Base-by-base conservation (phyloP, 495 filamentous ascomycete genomes). In the Penicillium maclennaniae region DNA sequence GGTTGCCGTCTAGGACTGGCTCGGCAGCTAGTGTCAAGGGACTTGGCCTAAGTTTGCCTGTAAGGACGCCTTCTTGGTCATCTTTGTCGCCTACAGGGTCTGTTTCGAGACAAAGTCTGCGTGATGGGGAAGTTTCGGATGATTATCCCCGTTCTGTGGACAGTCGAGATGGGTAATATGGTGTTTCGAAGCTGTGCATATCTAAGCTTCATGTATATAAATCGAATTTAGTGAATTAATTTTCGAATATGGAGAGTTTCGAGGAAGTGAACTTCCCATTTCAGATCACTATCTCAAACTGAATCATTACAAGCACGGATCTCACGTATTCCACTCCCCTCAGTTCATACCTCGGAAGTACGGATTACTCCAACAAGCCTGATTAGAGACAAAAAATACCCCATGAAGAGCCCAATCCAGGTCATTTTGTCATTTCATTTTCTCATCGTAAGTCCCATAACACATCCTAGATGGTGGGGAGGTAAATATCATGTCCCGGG, bases 41-140 rank as follows among this genome's bases (percentile, higher is more conserved):
- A 0, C 53, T 76, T 19, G 74, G 74, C 2, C 51, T 77, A 39
- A 70, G 64, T 27, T 60, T 70, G 7, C 62, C 68, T 15, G 56
- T 68, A 2, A 65, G 66, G 8, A 62, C 69, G 0, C 68, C 68
- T 1, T 71, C 71, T 14, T 74, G 71, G 71, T 68, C 70, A 10
- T 67, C 71, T 28, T 46, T 66, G 9, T 77, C 74, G 4, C 66
- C 64, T 2, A 60, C 65, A 2, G 63, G 65, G 2, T 67, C 71
- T 14, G 44, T 68, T 1, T 73, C 69, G 4, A 65, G 55, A 9
- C 45, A 41, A 17, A 63, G 53, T 41, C 43, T 57, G 19, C 39
- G 53, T 20, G 59, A 67, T 41, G 60, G 57, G 6, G 63, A 62
- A 26, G 51, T 58, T 6, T 58, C 51, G 7, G 61, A 68, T 46